Evolutionary conservation across 371 early-diverging fungal species (phyloP).

Genomic region (Rhizomucor miehei): DNA sequence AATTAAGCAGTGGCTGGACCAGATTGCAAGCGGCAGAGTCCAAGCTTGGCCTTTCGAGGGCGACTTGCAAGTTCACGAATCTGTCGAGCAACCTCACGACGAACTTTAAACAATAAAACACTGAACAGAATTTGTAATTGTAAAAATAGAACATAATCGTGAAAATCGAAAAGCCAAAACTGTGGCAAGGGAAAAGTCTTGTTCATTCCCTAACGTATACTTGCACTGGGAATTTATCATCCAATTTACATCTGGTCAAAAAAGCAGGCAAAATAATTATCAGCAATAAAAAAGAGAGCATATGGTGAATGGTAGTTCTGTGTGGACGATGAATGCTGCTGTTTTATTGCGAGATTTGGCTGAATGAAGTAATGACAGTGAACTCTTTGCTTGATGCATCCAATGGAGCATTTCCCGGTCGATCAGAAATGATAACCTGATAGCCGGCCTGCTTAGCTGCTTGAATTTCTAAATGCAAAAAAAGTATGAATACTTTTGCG

Average conservation of each 20-base stretch:
- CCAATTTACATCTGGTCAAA: too few species aligned
- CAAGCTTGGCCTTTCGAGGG: constrained; percentile 44
- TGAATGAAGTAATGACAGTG: constrained; percentile 39
- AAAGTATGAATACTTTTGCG: too few species aligned
- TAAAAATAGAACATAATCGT: too few species aligned
- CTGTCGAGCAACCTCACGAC: constrained; percentile 15
- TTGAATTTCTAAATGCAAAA: constrained; percentile 68
- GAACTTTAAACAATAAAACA: constrained; percentile 25
- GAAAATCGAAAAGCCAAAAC: too few species aligned
- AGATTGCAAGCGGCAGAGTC: constrained; percentile 33
- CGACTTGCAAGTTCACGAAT: constrained; percentile 13
- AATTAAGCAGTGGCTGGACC: constrained; percentile 55
- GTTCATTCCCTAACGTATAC: too few species aligned
- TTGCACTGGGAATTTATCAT: too few species aligned
- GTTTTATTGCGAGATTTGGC: constrained; percentile 21
- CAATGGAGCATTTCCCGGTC: constrained; percentile 78
- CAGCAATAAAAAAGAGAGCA: too few species aligned
- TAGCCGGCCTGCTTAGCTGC: constrained; percentile 78
- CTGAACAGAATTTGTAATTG: too few species aligned
- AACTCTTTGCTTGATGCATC: constrained; percentile 24
- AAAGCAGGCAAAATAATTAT: too few species aligned
- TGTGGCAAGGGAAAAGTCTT: too few species aligned
- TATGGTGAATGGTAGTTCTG: too few species aligned
- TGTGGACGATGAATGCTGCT: too few species aligned
- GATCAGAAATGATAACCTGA: constrained; percentile 67